These are phyloP conservation scores for Penicillium verrucosum DNA, from an alignment of 2,329 filamentous ascomycete species.

Conservation along the genomic window DNA sequence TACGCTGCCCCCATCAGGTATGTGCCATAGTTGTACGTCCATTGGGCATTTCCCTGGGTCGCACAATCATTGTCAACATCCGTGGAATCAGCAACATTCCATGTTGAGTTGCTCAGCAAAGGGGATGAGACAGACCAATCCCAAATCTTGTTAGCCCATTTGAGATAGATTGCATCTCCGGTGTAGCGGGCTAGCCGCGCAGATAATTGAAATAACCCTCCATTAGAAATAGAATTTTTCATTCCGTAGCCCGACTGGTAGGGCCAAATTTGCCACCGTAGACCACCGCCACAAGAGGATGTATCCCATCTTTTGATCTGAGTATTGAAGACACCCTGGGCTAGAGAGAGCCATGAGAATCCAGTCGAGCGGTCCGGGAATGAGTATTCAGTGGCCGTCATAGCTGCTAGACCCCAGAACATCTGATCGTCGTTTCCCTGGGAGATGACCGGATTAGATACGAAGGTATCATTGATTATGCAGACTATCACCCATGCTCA, in stretches of 20 bases:
- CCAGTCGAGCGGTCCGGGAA: slow-evolving; percentile 1
- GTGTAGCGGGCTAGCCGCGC: slow-evolving; percentile 14
- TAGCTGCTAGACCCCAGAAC: slow-evolving; percentile 16
- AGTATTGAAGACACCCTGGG: slow-evolving; percentile 13
- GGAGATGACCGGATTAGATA: neutral
- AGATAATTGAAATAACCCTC: slow-evolving; percentile 12
- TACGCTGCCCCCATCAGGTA: slow-evolving; percentile 60
- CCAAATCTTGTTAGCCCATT: slow-evolving; percentile 19
- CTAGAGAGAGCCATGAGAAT: slow-evolving; percentile 10
- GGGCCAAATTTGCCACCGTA: slow-evolving; percentile 13
- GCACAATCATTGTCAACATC: slow-evolving; percentile 52
- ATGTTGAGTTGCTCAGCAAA: slow-evolving; percentile 12
- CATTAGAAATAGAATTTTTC: slow-evolving; percentile 15
- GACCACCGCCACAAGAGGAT: slow-evolving; percentile 10
- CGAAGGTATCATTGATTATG: too few relatives aligned
- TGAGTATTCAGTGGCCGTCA: slow-evolving; percentile 10
- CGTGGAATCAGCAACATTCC: slow-evolving; percentile 13
- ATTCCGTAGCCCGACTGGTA: slow-evolving; percentile 11
- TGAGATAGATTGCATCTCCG: slow-evolving; percentile 5
- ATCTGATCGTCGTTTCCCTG: slow-evolving; percentile 17
- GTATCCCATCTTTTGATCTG: slow-evolving; percentile 12
- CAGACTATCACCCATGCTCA: neutral
- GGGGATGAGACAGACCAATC: slow-evolving; percentile 9
- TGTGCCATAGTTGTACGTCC: slow-evolving; percentile 64
- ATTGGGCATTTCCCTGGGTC: slow-evolving; percentile 59